Base-by-base conservation (phyloP, 495 filamentous ascomycete genomes). In the Hypoxylon trugodes region DNA sequence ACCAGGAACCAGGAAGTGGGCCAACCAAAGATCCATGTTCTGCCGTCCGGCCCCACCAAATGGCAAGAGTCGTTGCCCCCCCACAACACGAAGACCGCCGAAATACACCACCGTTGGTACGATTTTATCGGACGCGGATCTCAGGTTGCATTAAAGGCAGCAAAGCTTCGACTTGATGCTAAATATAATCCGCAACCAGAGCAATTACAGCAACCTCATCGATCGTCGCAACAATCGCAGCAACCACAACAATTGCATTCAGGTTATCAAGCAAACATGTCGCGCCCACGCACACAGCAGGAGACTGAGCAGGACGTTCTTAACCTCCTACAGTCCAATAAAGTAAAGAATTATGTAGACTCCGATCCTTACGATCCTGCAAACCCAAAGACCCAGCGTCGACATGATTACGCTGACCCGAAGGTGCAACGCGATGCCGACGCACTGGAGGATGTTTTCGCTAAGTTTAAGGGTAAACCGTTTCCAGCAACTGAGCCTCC, bases 291-390 rank as follows among this genome's bases (percentile, higher is more conserved):
- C 24, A 65, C 46, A 7, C 45, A 60, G 7, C 35, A 61, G 15
- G 59, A 69, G 43, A 32, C 37, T 13, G 52, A 46, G 12, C 37
- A 42, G 1, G 45, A 71, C 4, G 71, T 74, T 6, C 46, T 65
- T 6, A 43, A 59, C 13, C 61, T 77, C 2, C 67, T 81, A 2
- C 47, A 30, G 6, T 79, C 78, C 1, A 72, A 77, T 12, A 66
- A 67, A 25, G 65, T 63, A 15, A 76, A 69, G 47, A 67, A 72
- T 38, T 81, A 70, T 48, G 53, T 64, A 24, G 61, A 71, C 15
- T 53, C 67, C 6, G 67, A 76, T 24, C 74, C 70, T 0, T 69
- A 71, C 37, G 68, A 79, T 15, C 61, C 73, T 1, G 37, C 54
- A 0, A 37, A 61, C 4, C 61, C 58, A 15, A 72, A 49, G 66